Percentiles rank a stretch among this genome's conserved stretches.
Conservation (phyloP, 768 basidiomycete species). For the Termitomyces sp. region DNA sequence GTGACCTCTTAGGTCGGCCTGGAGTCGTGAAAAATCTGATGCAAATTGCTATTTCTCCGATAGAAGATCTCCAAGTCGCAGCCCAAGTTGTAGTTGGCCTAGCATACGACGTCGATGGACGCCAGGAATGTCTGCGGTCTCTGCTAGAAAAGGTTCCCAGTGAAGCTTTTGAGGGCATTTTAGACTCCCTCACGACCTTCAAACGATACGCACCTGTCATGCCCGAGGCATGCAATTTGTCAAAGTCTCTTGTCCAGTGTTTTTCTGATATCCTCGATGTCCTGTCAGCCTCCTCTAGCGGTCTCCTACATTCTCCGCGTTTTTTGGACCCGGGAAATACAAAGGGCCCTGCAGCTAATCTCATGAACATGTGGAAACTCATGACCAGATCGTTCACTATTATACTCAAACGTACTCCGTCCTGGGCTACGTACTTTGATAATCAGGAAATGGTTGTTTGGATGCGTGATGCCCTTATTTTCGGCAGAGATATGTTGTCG, state of each 20-base stretch:
- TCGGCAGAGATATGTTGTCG: constrained; percentile 80
- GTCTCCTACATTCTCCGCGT: constrained; percentile 52
- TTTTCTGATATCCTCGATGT: constrained; percentile 90
- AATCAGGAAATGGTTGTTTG: constrained; percentile 85
- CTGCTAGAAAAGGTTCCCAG: constrained; percentile 65
- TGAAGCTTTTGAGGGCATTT: constrained; percentile 65
- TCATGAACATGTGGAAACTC: constrained; percentile 74
- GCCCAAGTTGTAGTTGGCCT: constrained; percentile 79
- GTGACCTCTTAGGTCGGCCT: constrained; percentile 48
- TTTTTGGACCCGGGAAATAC: constrained; percentile 45
- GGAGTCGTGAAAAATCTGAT: constrained; percentile 58
- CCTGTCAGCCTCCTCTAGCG: constrained; percentile 68
- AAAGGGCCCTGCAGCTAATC: constrained; percentile 40
- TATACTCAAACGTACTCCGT: constrained; percentile 80
- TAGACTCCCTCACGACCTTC: constrained; percentile 64
- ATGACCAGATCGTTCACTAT: constrained; percentile 78
- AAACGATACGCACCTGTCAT: constrained; percentile 51
- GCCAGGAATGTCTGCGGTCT: constrained; percentile 81
- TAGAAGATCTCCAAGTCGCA: constrained; percentile 65
- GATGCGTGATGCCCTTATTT: constrained; percentile 98
- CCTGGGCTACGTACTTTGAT: constrained; percentile 80
- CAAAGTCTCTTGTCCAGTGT: constrained; percentile 87
- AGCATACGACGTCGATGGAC: constrained; percentile 85
- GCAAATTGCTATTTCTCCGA: constrained; percentile 76
- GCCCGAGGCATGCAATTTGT: constrained; percentile 85